Percentiles rank a stretch among this genome's conserved stretches.
Conservation (phyloP, 2,329 filamentous ascomycete species). For the Claviceps sp. region DNA sequence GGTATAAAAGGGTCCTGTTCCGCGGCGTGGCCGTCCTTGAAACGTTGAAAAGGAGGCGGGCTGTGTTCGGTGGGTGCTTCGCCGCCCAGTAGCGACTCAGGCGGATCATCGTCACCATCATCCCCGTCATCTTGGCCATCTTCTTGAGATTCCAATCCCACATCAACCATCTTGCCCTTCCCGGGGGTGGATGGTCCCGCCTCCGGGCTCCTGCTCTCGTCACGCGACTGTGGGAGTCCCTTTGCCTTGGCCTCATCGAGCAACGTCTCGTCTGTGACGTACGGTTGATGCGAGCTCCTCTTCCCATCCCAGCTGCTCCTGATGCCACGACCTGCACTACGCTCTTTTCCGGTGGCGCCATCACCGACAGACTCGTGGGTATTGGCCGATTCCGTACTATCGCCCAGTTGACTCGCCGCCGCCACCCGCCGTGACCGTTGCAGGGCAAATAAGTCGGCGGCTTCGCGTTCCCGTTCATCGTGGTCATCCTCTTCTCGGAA, state of each 20-base stretch:
- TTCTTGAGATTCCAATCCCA: conserved; percentile 61
- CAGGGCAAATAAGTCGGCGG: conserved; percentile 85
- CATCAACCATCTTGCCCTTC: conserved; percentile 68
- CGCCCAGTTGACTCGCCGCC: conserved; percentile 67
- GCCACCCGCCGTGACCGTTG: conserved; percentile 84
- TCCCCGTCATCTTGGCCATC: conserved; percentile 40
- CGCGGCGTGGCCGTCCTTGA: conserved; percentile 27
- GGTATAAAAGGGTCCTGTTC: conserved; percentile 23
- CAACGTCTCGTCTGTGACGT: conserved; percentile 17
- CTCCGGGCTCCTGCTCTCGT: conserved; percentile 12
- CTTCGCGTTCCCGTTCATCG: conserved; percentile 77
- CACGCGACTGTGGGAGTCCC: conserved; percentile 24
- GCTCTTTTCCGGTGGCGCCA: conserved; percentile 20
- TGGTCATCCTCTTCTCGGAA: conserved; percentile 90
- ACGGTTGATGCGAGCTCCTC: conserved; percentile 24
- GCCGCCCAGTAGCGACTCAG: conserved; percentile 43
- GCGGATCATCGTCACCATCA: conserved; percentile 43
- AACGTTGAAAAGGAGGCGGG: conserved; percentile 50
- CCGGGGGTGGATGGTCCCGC: conserved; percentile 17
- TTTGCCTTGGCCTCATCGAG: conserved; percentile 30
- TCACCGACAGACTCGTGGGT: conserved; percentile 24
- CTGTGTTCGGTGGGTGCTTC: conserved; percentile 38
- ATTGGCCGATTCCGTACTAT: conserved; percentile 59
- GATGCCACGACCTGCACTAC: conserved; percentile 38
- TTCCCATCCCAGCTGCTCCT: conserved; percentile 52